phyloP scores from a whole-genome alignment of 164 flowering plant genomes.

The Berberis vulgaris region DNA sequence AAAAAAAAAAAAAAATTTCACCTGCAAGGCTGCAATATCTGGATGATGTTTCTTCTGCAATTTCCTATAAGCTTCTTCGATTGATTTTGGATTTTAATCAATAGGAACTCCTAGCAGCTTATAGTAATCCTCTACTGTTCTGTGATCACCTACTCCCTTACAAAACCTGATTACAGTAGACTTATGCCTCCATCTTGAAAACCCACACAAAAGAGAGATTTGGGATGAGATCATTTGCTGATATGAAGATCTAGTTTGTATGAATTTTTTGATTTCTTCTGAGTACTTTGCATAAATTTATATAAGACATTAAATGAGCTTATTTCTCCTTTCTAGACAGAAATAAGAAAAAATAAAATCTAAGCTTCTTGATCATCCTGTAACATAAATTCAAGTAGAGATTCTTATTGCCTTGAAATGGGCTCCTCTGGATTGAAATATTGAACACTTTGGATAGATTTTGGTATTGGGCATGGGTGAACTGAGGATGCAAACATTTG shows the following conservation, averaged over 20 bases:
- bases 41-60: slow-evolving; percentile 68
- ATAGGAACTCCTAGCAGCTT: slow-evolving; percentile 55
- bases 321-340: not conserved
- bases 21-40: slow-evolving; percentile 63
- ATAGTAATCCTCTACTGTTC: slow-evolving; percentile 29
- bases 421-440: slow-evolving; percentile 13
- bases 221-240: not conserved
- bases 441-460: slow-evolving; percentile 8
- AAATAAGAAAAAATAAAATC: not conserved
- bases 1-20: slow-evolving; percentile 8
- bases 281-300: too few species aligned
- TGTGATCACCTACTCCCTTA: not conserved
- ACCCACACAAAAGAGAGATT: not conserved
- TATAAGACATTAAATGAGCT: not conserved
- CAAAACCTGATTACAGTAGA: slow-evolving; percentile 13
- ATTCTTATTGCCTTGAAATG: slow-evolving; percentile 22
- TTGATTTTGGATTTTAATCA: slow-evolving; percentile 36
- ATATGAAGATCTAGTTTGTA: not conserved
- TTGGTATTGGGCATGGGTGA: slow-evolving; percentile 10
- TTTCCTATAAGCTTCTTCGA: slow-evolving; percentile 60
- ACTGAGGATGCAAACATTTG: slow-evolving; percentile 5
- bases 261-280: too few species aligned
- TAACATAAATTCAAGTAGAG: slow-evolving; percentile 4
- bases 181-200: slow-evolving; percentile 19
- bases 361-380: not conserved